Base-by-base conservation (phyloP, 352 stramenopile genomes). In the Ophiocytium majus region DNA sequence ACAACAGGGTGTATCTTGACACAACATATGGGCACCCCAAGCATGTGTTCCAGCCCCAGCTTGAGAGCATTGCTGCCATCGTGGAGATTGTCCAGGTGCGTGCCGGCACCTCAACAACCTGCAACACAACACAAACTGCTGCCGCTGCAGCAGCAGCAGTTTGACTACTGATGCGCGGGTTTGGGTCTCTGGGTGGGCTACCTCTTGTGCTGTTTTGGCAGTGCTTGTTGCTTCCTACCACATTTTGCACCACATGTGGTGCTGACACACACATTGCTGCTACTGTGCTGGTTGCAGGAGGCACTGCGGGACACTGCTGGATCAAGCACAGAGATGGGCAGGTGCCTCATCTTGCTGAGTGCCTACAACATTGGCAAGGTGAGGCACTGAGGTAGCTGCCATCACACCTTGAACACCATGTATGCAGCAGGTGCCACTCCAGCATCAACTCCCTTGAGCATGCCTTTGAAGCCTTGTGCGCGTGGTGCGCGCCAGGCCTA, bases 1-100 rank as follows among this genome's bases (percentile, higher is more conserved):
- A n/a, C n/a, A 74, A 86, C 82, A 88, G 80, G 28, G 35, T 89
- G 31, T 89, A 85, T 50, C 80, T 89, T 31, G 85, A 89, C 83
- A 86, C 82, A 1, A 89, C 85, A 9, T 89, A 89, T 43, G 66
- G 33, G 0, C 85, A 89, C 80, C 85, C 85, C 10, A 83, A 85
- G 35, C 76, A 89, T 36, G 83, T 79, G 10, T 89, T 89, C 37
- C 82, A 50, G 9, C 81, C 85, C 28, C 82, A 89, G 35, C 1
- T 85, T n/a, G 85, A 89, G 32, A 81, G 81, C 34, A 88, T 86
- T n/a, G 76, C 36, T 10, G 33, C 35, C 23, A 75, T 84, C 64
- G 85, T 63, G 0, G 76, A 75, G 37, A 49, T 74, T 14, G 49
- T 88, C 28, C 31, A 76, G 66, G 85, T 1, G 1, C 14, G 78